Percentiles rank a stretch among this genome's conserved stretches.
Evolutionary conservation across 2,329 filamentous ascomycete genomes (phyloP).

Genomic region (Microdochium bolleyi): DNA sequence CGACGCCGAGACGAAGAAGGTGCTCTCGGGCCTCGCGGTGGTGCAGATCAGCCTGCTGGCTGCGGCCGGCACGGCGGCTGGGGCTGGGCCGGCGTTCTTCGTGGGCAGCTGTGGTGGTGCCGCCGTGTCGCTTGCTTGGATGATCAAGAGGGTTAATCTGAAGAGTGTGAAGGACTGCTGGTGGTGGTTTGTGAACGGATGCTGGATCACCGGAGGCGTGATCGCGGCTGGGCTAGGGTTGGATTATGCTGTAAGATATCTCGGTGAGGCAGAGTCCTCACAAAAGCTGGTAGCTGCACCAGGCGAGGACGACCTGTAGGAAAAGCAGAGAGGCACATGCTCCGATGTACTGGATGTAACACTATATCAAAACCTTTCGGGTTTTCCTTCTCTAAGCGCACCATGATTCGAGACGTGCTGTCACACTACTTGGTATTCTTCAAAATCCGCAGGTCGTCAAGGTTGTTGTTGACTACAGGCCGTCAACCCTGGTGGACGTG

Average conservation of each 20-base stretch:
- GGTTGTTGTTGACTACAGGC: too few relatives aligned
- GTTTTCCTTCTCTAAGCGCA: too few relatives aligned
- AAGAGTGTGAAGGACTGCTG: conserved; percentile 61
- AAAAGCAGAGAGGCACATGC: too few relatives aligned
- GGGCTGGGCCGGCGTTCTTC: conserved; percentile 64
- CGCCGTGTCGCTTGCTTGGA: conserved; percentile 49
- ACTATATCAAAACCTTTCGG: too few relatives aligned
- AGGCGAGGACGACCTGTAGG: too few relatives aligned
- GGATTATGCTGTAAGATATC: conserved; percentile 50
- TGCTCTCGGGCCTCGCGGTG: conserved; percentile 62
- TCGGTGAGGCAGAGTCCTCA: conserved; percentile 16
- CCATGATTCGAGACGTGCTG: too few relatives aligned
- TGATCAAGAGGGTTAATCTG: conserved; percentile 61
- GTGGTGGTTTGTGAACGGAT: conserved; percentile 72
- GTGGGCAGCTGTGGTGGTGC: conserved; percentile 60
- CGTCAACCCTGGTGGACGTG: too few relatives aligned
- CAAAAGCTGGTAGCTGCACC: conserved; percentile 1
- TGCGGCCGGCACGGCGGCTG: conserved; percentile 58
- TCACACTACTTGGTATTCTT: background rate
- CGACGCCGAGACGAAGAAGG: conserved; percentile 66
- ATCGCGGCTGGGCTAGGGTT: conserved; percentile 50
- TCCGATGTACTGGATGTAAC: too few relatives aligned
- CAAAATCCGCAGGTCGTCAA: too few relatives aligned
- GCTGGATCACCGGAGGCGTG: conserved; percentile 58
- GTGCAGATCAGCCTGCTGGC: conserved; percentile 63